A percentile compares a stretch with the other conserved stretches of the same genome.
Evolutionary conservation across 2,329 filamentous ascomycete genomes (phyloP).

Genomic region (Trichoderma asperellum): DNA sequence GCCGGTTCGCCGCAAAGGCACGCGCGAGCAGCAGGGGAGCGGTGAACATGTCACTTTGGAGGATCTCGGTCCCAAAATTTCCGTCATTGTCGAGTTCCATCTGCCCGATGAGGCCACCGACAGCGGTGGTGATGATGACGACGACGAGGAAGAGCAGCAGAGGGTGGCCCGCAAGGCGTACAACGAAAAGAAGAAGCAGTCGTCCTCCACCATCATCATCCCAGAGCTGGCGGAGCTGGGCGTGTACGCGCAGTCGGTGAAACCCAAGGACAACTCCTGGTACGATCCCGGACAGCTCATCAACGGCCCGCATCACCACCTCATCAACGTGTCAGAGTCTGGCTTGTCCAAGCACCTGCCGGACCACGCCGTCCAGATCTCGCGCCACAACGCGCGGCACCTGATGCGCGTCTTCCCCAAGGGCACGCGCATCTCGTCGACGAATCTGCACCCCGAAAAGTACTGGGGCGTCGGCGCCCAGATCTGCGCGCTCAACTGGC

Average conservation of each 20-base stretch:
- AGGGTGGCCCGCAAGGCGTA: constrained; percentile 56
- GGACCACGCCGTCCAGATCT: constrained; percentile 50
- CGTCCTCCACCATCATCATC: constrained; percentile 56
- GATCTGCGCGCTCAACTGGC: constrained; percentile 72
- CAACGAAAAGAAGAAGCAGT: constrained; percentile 54
- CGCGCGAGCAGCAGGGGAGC: constrained; percentile 55
- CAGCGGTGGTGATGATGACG: constrained; percentile 33
- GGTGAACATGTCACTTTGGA: constrained; percentile 60
- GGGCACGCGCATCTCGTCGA: constrained; percentile 68
- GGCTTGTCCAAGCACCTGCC: constrained; percentile 59
- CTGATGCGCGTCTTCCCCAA: constrained; percentile 74
- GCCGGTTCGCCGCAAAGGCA: constrained; percentile 59
- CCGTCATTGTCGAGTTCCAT: constrained; percentile 70
- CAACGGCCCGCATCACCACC: constrained; percentile 66
- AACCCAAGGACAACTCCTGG: constrained; percentile 69
- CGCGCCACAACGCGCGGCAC: constrained; percentile 64
- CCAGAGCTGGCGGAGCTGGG: constrained; percentile 68
- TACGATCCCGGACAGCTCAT: constrained; percentile 53
- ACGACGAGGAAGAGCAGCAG: constrained; percentile 50
- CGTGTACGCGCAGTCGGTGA: constrained; percentile 72
- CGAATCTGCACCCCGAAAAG: constrained; percentile 63
- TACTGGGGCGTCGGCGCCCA: constrained; percentile 72
- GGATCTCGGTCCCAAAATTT: constrained; percentile 65
- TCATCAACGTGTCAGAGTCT: constrained; percentile 71
- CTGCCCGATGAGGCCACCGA: constrained; percentile 55